Base-by-base conservation (phyloP, 345 rosid genomes). In the Eucalyptus virginea region DNA sequence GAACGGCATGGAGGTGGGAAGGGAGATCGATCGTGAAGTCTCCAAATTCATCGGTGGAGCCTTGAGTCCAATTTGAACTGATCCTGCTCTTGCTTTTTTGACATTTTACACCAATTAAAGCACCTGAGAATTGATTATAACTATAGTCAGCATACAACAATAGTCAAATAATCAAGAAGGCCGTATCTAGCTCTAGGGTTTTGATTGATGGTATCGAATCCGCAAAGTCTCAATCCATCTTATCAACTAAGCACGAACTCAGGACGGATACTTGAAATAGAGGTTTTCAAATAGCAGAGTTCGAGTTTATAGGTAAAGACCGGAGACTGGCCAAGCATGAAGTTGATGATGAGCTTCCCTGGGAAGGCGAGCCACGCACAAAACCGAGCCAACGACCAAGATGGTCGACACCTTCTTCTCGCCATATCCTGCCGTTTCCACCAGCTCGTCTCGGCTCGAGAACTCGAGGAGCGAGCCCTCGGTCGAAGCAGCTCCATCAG, bases 371-470 rank as follows among this genome's bases (percentile, higher is more conserved):
- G 88, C 90, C 50, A 77, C 81, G 34, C 94, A 93, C 45, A 92
- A 88, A 69, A 95, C 90, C 5, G 94, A 69, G 23, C 98, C 98
- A 7, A 94, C 90, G 83, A 94, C 90, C 7, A 94, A 81, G 47
- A 95, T 94, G 45, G 95, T 94, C 2, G 98, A 96, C 18, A 95
- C 92, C 93, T 94, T 96, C 86, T 93, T 94, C 90, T 91, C 95
- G 17, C 98, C 98, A 28, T 96, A 95, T 19, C 98, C 96, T 19
- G 96, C 96, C 91, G 91, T 87, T 28, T 93, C 90, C 89, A 92
- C 93, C 95, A 95, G 67, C 86, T 96, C 98, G 34, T 94, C 95
- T 80, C 94, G 92, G 89, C 92, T 93, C 47, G 90, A 89, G 6
- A 58, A 42, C 87, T 88, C 0, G 2, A 77, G 83, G 24, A 23